Conservation (phyloP, 2,329 filamentous ascomycete species). For the Aureobasidium sp. region DNA sequence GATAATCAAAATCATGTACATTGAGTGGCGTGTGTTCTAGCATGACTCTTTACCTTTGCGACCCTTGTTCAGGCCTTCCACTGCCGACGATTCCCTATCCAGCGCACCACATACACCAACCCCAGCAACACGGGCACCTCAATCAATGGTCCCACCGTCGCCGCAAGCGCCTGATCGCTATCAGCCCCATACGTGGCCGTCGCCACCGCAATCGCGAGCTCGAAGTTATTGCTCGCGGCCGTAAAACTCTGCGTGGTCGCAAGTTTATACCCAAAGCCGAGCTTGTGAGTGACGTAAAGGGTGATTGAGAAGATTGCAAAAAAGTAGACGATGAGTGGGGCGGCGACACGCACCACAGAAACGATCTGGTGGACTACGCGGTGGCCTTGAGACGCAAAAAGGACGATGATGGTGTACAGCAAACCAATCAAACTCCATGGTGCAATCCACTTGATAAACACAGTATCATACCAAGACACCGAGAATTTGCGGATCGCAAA, state of each 20-base stretch:
- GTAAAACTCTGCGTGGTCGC: conserved; percentile 77
- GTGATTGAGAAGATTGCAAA: conserved; percentile 65
- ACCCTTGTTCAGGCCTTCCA: conserved; percentile 38
- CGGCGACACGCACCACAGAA: conserved; percentile 71
- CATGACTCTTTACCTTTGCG: too few species aligned
- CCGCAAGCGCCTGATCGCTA: conserved; percentile 72
- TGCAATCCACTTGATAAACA: conserved; percentile 62
- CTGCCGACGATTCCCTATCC: conserved; percentile 47
- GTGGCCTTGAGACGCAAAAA: conserved; percentile 75
- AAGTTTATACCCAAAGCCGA: conserved; percentile 68
- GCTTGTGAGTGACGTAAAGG: conserved; percentile 51
- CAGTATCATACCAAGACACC: conserved; percentile 58
- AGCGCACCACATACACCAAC: conserved; percentile 67
- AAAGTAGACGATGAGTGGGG: conserved; percentile 79
- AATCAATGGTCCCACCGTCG: conserved; percentile 77
- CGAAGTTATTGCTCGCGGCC: conserved; percentile 88
- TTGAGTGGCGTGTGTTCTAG: too few species aligned
- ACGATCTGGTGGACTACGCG: conserved; percentile 78
- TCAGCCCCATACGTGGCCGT: conserved; percentile 71
- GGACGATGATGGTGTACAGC: conserved; percentile 76
- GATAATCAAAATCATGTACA: too few species aligned
- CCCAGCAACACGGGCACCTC: conserved; percentile 77
- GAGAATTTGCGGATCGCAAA: conserved; percentile 51
- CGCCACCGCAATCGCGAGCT: conserved; percentile 82
- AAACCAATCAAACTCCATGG: conserved; percentile 77